Evolutionary conservation across 371 early-diverging fungal genomes (phyloP).

Genomic region (Mucor sp.): DNA sequence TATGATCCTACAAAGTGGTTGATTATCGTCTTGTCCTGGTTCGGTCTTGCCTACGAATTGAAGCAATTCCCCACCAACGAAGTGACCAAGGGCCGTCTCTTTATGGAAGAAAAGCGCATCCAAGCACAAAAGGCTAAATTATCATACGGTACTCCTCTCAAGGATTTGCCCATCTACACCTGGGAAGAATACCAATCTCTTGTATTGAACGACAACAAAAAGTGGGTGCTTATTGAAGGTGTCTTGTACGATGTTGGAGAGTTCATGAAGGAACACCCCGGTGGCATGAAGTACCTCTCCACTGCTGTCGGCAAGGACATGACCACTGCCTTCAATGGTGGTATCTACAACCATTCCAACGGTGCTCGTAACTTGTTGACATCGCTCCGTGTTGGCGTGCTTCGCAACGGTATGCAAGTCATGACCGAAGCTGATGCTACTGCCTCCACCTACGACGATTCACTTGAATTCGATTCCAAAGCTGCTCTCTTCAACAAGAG

Average conservation of each 20-base stretch:
- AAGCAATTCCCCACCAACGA: slow-evolving; percentile 91
- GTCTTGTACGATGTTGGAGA: slow-evolving; percentile 87
- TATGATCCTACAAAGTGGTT: slow-evolving; percentile 98
- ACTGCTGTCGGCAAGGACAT: slow-evolving; percentile 83
- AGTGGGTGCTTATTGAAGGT: slow-evolving; percentile 88
- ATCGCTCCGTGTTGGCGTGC: slow-evolving; percentile 72
- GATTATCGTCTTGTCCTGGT: slow-evolving; percentile 62
- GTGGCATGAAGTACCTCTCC: slow-evolving; percentile 80
- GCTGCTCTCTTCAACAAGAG: slow-evolving; percentile 30
- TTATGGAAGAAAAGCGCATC: slow-evolving; percentile 85
- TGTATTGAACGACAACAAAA: slow-evolving; percentile 62
- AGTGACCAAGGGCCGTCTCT: slow-evolving; percentile 81
- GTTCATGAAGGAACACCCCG: slow-evolving; percentile 92
- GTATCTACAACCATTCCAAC: slow-evolving; percentile 84
- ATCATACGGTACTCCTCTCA: slow-evolving; percentile 74
- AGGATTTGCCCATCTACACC: slow-evolving; percentile 73
- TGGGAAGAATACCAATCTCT: slow-evolving; percentile 75
- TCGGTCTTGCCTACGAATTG: slow-evolving; percentile 87
- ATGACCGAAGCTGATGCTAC: slow-evolving; percentile 37
- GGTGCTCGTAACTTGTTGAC: slow-evolving; percentile 82
- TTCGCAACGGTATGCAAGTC: slow-evolving; percentile 59
- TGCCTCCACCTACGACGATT: slow-evolving; percentile 22
- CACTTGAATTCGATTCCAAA: slow-evolving; percentile 28
- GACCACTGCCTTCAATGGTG: slow-evolving; percentile 87
- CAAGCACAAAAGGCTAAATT: slow-evolving; percentile 59